Conservation (phyloP, 345 rosid species). For the Odontarrhena argentea region DNA sequence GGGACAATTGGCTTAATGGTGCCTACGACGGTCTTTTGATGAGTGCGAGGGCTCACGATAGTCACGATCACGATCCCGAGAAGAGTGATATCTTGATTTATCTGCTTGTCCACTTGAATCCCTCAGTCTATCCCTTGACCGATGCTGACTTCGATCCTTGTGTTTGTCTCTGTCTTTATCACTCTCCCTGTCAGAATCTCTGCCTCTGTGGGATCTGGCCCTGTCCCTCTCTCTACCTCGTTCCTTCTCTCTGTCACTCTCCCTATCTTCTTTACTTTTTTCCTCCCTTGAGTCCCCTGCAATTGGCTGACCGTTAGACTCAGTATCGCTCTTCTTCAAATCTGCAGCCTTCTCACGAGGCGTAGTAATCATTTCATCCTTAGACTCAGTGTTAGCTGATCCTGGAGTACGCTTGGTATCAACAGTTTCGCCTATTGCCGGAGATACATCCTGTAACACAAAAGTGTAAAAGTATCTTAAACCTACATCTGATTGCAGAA, state of each 20-base stretch:
- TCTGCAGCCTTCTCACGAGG: conserved; percentile 59
- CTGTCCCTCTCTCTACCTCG: conserved; percentile 57
- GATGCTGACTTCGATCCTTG: conserved; percentile 68
- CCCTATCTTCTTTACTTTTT: conserved; percentile 55
- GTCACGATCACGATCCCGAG: conserved; percentile 58
- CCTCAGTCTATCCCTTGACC: conserved; percentile 69
- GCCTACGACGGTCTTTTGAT: conserved; percentile 37
- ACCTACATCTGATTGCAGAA: conserved; percentile 1
- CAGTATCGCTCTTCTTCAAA: conserved; percentile 63
- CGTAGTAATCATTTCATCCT: conserved; percentile 46
- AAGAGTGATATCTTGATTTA: conserved; percentile 71
- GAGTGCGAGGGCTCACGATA: conserved; percentile 25
- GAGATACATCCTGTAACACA: conserved; percentile 56
- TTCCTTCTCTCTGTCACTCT: conserved; percentile 71
- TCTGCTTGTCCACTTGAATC: conserved; percentile 74
- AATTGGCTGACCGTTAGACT: conserved; percentile 48
- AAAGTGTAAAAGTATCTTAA: conserved; percentile 15
- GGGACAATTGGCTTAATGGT: conserved; percentile 20
- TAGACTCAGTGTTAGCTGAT: conserved; percentile 50
- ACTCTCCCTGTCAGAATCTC: conserved; percentile 80
- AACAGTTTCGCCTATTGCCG: conserved; percentile 47
- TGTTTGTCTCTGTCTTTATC: conserved; percentile 70
- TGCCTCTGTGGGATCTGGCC: conserved; percentile 67
- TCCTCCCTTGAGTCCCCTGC: conserved; percentile 60
- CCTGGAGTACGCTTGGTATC: conserved; percentile 45